phyloP scores from a whole-genome alignment of 352 stramenopile genomes.

The Hyaloperonospora brassicae region DNA sequence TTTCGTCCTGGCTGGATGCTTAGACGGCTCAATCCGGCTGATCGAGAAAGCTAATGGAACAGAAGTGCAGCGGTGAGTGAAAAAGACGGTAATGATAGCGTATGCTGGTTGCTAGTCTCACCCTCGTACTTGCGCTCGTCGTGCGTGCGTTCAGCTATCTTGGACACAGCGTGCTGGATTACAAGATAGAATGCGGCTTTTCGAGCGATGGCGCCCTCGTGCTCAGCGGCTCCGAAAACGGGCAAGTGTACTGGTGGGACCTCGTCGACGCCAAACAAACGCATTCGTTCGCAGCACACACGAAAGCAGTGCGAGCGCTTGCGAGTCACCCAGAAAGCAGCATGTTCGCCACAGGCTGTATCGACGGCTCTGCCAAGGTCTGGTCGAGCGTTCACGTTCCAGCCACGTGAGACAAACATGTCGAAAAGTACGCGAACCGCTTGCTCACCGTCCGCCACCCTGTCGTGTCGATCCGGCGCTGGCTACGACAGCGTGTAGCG shows the following conservation, averaged over 20 bases:
- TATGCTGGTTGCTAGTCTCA: background rate
- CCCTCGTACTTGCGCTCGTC: slow-evolving; percentile 2
- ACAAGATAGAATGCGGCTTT: slow-evolving; percentile 65
- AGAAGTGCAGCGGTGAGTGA: slow-evolving; percentile 61
- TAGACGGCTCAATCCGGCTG: slow-evolving; percentile 68
- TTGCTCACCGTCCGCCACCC: no score
- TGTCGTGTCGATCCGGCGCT: no score
- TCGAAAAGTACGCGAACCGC: no score
- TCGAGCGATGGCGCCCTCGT: slow-evolving; percentile 56
- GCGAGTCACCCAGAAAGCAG: slow-evolving; percentile 50
- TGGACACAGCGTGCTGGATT: slow-evolving; percentile 52
- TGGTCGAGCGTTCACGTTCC: slow-evolving; percentile 29
- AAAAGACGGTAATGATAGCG: background rate
- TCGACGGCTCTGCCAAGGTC: slow-evolving; percentile 64
- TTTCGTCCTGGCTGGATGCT: slow-evolving; percentile 67
- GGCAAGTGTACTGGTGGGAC: slow-evolving; percentile 59
- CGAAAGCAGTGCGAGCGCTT: slow-evolving; percentile 52
- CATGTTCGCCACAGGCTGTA: slow-evolving; percentile 58
- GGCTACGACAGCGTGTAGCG: slow-evolving; percentile 74
- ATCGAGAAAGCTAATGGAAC: slow-evolving; percentile 58
- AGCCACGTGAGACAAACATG: no score
- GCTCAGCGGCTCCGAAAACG: slow-evolving; percentile 72
- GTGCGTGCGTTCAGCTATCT: slow-evolving; percentile 33
- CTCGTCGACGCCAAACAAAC: slow-evolving; percentile 30
- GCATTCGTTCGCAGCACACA: slow-evolving; percentile 48